A percentile compares a stretch with the other conserved stretches of the same genome.
Evolutionary conservation across 2,329 filamentous ascomycete species (phyloP).

Genomic region (Aspergillus felis): DNA sequence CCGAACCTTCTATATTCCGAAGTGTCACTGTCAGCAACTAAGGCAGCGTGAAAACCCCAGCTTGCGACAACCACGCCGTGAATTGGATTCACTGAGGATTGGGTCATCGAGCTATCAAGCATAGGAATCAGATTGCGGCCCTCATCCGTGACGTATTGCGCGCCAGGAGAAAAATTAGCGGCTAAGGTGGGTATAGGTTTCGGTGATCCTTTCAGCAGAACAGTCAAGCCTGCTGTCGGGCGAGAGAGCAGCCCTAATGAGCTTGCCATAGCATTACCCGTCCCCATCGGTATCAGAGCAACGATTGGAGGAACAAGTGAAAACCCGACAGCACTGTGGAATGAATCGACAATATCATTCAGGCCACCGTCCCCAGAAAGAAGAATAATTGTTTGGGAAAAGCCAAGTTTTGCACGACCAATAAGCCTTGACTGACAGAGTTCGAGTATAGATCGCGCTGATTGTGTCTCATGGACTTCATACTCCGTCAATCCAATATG

Average conservation of each 20-base stretch:
- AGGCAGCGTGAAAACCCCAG: conserved; percentile 82
- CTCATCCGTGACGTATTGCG: conserved; percentile 44
- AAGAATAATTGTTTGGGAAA: conserved; percentile 64
- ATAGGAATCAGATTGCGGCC: conserved; percentile 39
- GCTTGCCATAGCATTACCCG: conserved; percentile 45
- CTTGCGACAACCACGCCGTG: conserved; percentile 81
- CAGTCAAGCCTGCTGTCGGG: conserved; percentile 47
- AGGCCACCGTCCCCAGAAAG: conserved; percentile 86
- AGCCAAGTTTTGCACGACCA: conserved; percentile 45
- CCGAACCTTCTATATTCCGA: conserved; percentile 74
- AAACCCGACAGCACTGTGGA: conserved; percentile 30
- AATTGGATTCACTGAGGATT: conserved; percentile 33
- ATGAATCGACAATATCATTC: conserved; percentile 73
- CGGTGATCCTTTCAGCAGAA: conserved; percentile 57
- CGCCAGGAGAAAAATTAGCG: conserved; percentile 58
- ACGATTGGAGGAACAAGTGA: conserved; percentile 52
- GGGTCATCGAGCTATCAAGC: conserved; percentile 10
- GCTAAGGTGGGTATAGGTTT: conserved; percentile 59
- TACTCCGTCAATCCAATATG: conserved; percentile 48
- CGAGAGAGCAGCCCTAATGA: conserved; percentile 31
- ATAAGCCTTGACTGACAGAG: conserved; percentile 54
- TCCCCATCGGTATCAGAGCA: conserved; percentile 51
- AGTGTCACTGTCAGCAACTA: conserved; percentile 90
- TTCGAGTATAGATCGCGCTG: conserved; percentile 59
- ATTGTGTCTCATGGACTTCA: conserved; percentile 59